These are phyloP conservation scores for Hygrophila difformis DNA, from an alignment of 257 asterid species.

Conservation along the genomic window DNA sequence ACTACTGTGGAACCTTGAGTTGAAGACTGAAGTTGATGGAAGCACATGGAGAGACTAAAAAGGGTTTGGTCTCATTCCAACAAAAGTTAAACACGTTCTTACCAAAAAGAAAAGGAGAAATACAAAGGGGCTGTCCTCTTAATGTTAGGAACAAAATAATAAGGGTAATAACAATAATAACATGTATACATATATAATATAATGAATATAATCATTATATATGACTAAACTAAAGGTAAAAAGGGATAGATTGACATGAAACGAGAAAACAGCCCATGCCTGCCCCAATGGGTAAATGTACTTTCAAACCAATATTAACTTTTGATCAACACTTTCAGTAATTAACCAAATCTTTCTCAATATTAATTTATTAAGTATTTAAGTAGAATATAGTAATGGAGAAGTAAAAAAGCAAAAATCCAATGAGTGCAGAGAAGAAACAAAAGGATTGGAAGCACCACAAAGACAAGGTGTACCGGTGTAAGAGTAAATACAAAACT, in stretches of 20 bases:
- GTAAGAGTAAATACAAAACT: background rate
- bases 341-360: too few species aligned
- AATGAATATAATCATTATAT: too few species aligned
- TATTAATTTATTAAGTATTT: background rate
- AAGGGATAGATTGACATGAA: background rate
- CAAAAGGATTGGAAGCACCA: conserved; percentile 8
- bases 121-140: too few species aligned
- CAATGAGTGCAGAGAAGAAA: conserved; percentile 9
- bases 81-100: conserved; percentile 35
- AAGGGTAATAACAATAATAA: too few species aligned
- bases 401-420: conserved; percentile 5
- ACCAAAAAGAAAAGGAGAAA: conserved; percentile 44
- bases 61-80: conserved; percentile 45
- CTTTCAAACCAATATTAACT: conserved; percentile 18
- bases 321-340: background rate
- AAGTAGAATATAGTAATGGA: background rate
- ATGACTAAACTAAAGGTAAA: too few species aligned
- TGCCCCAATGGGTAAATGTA: conserved; percentile 28
- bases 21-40: conserved; percentile 32
- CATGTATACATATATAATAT: too few species aligned
- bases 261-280: conserved; percentile 46
- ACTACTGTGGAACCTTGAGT: too few species aligned
- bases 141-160: too few species aligned
- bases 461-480: background rate
- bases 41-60: conserved; percentile 57